These are phyloP conservation scores for Cyclotella cryptica DNA, from an alignment of 108 stramenopile species.

Conservation along the genomic window DNA sequence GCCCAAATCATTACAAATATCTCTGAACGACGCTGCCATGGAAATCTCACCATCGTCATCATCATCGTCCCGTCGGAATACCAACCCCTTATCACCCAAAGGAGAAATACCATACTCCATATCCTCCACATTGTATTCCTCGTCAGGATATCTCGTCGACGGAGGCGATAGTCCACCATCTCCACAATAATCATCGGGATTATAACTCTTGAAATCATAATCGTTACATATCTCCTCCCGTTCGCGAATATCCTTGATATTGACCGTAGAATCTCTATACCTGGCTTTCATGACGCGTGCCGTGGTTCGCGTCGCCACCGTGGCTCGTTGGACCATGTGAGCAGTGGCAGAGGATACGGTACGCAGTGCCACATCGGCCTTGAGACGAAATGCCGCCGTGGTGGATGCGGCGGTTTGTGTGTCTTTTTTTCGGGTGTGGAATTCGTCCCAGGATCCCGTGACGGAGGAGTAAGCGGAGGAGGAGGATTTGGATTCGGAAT, in stretches of 20 bases:
- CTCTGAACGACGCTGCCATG: conserved; percentile 15
- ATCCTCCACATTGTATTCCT: conserved; percentile 15
- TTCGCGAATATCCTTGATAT: background rate
- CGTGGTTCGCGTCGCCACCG: conserved; percentile 16
- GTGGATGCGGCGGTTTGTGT: conserved; percentile 42
- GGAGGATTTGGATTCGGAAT: too few species aligned
- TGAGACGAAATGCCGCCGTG: conserved; percentile 43
- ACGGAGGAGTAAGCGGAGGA: background rate
- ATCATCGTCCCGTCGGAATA: conserved; percentile 26
- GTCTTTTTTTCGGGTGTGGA: background rate
- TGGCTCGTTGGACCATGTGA: conserved; percentile 5
- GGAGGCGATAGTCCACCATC: conserved; percentile 8
- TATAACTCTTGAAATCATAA: conserved; percentile 24
- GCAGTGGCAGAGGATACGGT: conserved; percentile 15
- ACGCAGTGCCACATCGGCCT: conserved; percentile 37
- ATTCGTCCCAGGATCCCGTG: too few species aligned
- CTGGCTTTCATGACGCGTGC: conserved; percentile 12
- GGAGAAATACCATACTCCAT: conserved; percentile 36
- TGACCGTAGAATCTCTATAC: background rate
- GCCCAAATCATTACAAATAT: conserved; percentile 42
- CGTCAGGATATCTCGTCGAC: background rate
- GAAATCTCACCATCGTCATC: conserved; percentile 20
- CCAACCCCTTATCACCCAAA: conserved; percentile 6
- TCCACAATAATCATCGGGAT: background rate
- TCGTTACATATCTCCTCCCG: conserved; percentile 30